These are phyloP conservation scores for Sugiyamaella valdiviana DNA, from an alignment of 805 yeast species.

Conservation along the genomic window DNA sequence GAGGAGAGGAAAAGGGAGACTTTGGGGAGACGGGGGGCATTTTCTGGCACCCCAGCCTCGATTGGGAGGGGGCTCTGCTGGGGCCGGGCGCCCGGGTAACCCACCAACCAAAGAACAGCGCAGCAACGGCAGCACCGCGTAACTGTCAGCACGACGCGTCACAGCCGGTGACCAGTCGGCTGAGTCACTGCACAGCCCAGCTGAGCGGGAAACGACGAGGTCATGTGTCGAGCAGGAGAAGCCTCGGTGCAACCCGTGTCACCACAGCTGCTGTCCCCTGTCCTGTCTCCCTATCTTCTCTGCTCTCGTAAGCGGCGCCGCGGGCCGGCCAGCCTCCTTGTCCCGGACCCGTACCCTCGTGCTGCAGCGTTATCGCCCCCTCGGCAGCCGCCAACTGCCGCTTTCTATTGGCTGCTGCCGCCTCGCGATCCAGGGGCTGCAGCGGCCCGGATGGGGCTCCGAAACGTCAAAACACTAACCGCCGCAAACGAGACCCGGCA, in stretches of 20 bases:
- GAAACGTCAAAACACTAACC: too few relatives aligned
- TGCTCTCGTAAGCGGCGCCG: not conserved
- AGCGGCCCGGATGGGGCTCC: too few relatives aligned
- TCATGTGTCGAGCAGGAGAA: too few relatives aligned
- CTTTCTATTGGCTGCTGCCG: not conserved
- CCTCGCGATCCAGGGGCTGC: not conserved
- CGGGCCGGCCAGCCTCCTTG: not conserved
- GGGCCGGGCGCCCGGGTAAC: slow-evolving; percentile 4
- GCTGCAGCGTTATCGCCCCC: not conserved
- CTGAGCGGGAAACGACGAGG: not conserved
- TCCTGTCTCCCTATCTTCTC: not conserved
- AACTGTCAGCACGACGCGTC: not conserved
- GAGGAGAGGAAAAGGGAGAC: slow-evolving; percentile 3
- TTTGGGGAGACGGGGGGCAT: slow-evolving; percentile 7
- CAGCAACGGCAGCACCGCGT: slow-evolving; percentile 1
- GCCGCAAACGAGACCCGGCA: too few relatives aligned
- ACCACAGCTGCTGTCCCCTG: too few relatives aligned
- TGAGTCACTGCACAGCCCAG: too few relatives aligned
- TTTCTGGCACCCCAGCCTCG: not conserved
- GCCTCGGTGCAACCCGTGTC: too few relatives aligned
- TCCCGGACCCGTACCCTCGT: not conserved
- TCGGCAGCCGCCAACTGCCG: not conserved
- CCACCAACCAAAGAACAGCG: not conserved
- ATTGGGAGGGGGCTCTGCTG: not conserved
- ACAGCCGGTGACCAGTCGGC: not conserved